These are phyloP conservation scores for Backusella tarrabulga DNA, from an alignment of 192 early-diverging fungal genomes.

Conservation along the genomic window DNA sequence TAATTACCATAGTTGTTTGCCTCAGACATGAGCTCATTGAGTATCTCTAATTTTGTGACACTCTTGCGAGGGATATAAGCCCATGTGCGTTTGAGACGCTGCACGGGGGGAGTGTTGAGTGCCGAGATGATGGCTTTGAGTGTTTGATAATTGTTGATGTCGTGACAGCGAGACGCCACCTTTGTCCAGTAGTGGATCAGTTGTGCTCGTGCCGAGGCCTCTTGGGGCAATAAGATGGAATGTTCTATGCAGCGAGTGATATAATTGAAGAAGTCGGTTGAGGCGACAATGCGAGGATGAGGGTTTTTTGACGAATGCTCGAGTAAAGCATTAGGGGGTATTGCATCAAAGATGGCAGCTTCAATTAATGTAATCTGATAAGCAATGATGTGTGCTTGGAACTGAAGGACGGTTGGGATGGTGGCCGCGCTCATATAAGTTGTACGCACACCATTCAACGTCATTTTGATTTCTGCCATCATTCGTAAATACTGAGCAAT, in stretches of 20 bases:
- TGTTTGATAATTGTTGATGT: conserved; percentile 70
- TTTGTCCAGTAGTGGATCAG: conserved; percentile 74
- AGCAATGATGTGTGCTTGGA: conserved; percentile 62
- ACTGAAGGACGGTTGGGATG: conserved; percentile 56
- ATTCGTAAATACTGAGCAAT: conserved; percentile 43
- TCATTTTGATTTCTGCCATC: conserved; percentile 47
- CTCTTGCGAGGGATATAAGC: conserved; percentile 65
- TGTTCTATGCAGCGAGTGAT: conserved; percentile 70
- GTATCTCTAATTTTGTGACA: conserved; percentile 50
- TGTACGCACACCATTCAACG: conserved; percentile 52
- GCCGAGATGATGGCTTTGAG: conserved; percentile 70
- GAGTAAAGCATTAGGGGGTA: conserved; percentile 58
- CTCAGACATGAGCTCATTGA: conserved; percentile 65
- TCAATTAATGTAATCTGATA: conserved; percentile 72
- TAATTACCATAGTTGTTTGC: conserved; percentile 70
- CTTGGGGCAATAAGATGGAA: conserved; percentile 60
- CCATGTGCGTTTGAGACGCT: conserved; percentile 74
- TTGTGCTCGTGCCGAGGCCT: conserved; percentile 59
- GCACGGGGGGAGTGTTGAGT: conserved; percentile 67
- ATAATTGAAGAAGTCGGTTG: conserved; percentile 82
- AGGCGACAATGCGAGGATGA: conserved; percentile 60
- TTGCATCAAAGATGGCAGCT: conserved; percentile 62
- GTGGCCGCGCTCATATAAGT: conserved; percentile 51
- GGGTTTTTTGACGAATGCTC: conserved; percentile 63
- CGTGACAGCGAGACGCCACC: conserved; percentile 57